phyloP scores from a whole-genome alignment of 2,329 filamentous ascomycete genomes.

The Fusarium duplospermum region DNA sequence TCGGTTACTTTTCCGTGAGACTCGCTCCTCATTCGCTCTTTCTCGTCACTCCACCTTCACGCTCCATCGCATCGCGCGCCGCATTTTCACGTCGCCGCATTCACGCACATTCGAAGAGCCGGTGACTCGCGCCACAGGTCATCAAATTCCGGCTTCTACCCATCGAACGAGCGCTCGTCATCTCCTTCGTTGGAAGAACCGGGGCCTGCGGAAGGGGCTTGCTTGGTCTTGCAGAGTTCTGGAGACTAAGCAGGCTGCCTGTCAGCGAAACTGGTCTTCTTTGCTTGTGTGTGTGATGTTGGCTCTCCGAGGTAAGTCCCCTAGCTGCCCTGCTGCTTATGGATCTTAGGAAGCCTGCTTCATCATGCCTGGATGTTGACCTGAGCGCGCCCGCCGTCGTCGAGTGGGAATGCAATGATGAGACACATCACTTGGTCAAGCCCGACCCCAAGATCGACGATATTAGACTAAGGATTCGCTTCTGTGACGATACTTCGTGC shows the following conservation, averaged over 20 bases:
- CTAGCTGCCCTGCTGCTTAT: not conserved
- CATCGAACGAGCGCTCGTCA: not conserved
- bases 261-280: slow-evolving; percentile 4
- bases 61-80: not conserved
- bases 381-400: slow-evolving; percentile 3
- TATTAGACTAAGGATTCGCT: not conserved
- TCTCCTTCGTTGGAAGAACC: slow-evolving; percentile 16
- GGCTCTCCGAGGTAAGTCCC: not conserved
- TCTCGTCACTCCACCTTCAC: not conserved
- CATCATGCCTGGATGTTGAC: slow-evolving; percentile 1
- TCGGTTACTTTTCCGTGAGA: not conserved
- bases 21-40: not conserved
- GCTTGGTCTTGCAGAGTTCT: slow-evolving; percentile 15
- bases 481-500: not conserved
- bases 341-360: not conserved
- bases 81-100: not conserved
- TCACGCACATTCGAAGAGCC: not conserved
- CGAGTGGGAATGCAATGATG: slow-evolving; percentile 10
- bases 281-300: not conserved
- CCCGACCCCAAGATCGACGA: slow-evolving; percentile 11
- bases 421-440: slow-evolving; percentile 9
- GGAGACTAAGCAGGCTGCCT: slow-evolving; percentile 8
- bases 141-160: slow-evolving; percentile 13
- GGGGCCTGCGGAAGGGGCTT: slow-evolving; percentile 11
- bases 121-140: slow-evolving; percentile 7